Evolutionary conservation across 495 filamentous ascomycete species (phyloP).

Genomic region (Hyaloscypha bicolor): DNA sequence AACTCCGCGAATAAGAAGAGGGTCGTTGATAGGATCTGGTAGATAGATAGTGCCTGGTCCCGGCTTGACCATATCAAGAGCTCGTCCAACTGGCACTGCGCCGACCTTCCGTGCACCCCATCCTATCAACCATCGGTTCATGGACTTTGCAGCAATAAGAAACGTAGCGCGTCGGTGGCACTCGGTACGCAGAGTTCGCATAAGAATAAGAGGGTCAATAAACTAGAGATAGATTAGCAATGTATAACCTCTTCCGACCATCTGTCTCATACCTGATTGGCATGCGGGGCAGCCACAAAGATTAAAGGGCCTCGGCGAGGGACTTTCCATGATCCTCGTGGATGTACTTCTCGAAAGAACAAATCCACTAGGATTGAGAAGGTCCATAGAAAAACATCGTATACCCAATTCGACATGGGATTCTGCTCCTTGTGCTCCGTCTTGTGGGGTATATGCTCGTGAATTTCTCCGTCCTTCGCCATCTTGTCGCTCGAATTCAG

Average conservation of each 20-base stretch:
- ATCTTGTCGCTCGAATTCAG: conserved; percentile 16
- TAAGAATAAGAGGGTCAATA: conserved; percentile 91
- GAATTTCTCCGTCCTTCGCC: conserved; percentile 30
- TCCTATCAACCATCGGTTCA: conserved; percentile 85
- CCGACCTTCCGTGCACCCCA: conserved; percentile 77
- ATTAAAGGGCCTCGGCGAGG: conserved; percentile 86
- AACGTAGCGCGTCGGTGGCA: conserved; percentile 86
- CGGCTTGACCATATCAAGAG: conserved; percentile 83
- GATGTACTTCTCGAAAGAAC: conserved; percentile 98
- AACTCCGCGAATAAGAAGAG: conserved; percentile 79
- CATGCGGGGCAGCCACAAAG: conserved; percentile 97
- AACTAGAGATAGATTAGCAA: conserved; percentile 48
- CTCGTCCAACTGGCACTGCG: conserved; percentile 84
- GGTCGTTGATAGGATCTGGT: conserved; percentile 83
- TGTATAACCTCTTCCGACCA: background rate
- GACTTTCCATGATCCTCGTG: conserved; percentile 90
- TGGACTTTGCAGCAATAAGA: conserved; percentile 93
- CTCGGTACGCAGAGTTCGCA: conserved; percentile 83
- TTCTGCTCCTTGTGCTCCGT: conserved; percentile 56
- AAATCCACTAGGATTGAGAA: conserved; percentile 87
- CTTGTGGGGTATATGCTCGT: conserved; percentile 33
- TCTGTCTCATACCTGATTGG: conserved; percentile 76
- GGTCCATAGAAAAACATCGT: conserved; percentile 79
- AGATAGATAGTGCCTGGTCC: conserved; percentile 83
- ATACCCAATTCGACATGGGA: conserved; percentile 73